These are phyloP conservation scores for Oryza glaberrima DNA, from an alignment of 176 grass and related monocot genomes.

Conservation along the genomic window DNA sequence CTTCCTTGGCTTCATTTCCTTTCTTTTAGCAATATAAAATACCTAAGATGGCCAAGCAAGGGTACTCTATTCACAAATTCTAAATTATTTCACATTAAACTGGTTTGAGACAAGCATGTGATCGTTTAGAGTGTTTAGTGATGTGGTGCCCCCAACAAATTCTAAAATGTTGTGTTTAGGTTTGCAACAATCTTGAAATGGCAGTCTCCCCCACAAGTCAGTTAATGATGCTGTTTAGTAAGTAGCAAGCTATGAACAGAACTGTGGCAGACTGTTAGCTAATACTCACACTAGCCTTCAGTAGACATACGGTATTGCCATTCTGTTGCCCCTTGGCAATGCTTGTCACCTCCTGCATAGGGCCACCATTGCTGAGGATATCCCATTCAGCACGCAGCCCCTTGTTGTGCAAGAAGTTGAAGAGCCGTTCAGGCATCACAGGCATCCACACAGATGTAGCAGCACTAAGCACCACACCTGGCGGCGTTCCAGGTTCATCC, in stretches of 20 bases:
- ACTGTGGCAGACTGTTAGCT: background rate
- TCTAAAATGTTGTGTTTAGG: background rate
- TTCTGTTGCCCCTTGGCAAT: constrained; percentile 79
- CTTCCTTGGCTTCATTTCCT: background rate
- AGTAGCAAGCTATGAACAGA: constrained; percentile 7
- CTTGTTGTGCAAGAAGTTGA: constrained; percentile 82
- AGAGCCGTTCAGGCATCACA: constrained; percentile 59
- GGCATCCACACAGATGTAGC: constrained; percentile 91
- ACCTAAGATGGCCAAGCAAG: background rate
- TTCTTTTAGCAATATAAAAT: background rate
- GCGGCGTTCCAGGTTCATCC: constrained; percentile 79
- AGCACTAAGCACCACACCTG: constrained; percentile 87
- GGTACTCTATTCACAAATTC: background rate
- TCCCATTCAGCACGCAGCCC: constrained; percentile 79
- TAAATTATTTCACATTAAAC: background rate
- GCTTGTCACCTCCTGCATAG: constrained; percentile 83
- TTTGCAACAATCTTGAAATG: background rate
- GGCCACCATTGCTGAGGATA: constrained; percentile 85
- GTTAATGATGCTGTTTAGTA: background rate
- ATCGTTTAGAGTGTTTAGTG: background rate
- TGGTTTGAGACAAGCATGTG: background rate
- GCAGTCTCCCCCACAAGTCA: background rate
- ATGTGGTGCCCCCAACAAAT: background rate
- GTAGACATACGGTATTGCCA: constrained; percentile 84
- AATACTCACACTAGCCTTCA: constrained; percentile 75